These are phyloP conservation scores for Acanthochlamys bracteata DNA, from an alignment of 106 monocot genomes.

Conservation along the genomic window DNA sequence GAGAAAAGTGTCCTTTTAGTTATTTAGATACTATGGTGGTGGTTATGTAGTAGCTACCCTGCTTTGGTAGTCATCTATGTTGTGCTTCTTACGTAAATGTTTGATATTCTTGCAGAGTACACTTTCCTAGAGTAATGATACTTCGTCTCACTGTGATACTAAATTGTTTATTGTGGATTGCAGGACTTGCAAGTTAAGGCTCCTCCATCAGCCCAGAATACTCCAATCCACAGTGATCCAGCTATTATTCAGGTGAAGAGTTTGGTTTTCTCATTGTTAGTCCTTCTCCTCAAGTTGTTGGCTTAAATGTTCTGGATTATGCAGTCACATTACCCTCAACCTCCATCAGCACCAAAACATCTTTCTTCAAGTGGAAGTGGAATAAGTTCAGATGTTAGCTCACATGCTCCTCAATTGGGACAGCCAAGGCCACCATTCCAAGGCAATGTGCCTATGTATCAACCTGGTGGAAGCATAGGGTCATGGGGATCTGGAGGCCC, in stretches of 20 bases:
- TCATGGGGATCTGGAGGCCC: slow-evolving; percentile 46
- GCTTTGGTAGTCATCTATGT: too few species aligned
- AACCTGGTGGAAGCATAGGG: slow-evolving; percentile 49
- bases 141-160: not conserved
- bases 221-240: slow-evolving; percentile 67
- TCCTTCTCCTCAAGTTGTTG: not conserved
- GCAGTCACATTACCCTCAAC: slow-evolving; percentile 81
- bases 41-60: too few species aligned
- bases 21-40: too few species aligned
- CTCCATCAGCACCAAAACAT: slow-evolving; percentile 31
- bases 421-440: slow-evolving; percentile 55
- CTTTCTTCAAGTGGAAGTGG: slow-evolving; percentile 38
- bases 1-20: too few species aligned
- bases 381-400: slow-evolving; percentile 33
- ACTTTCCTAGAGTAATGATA: too few species aligned
- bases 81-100: too few species aligned
- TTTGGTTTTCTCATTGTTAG: not conserved
- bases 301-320: not conserved
- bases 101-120: too few species aligned
- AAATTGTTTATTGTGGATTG: slow-evolving; percentile 6
- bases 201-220: slow-evolving; percentile 50
- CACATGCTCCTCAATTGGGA: slow-evolving; percentile 44
- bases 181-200: slow-evolving; percentile 86
- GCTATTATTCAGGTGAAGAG: slow-evolving; percentile 76
- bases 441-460: slow-evolving; percentile 61